These are phyloP conservation scores for Pleurotus tuoliensis DNA, from an alignment of 768 basidiomycete species.

Conservation along the genomic window DNA sequence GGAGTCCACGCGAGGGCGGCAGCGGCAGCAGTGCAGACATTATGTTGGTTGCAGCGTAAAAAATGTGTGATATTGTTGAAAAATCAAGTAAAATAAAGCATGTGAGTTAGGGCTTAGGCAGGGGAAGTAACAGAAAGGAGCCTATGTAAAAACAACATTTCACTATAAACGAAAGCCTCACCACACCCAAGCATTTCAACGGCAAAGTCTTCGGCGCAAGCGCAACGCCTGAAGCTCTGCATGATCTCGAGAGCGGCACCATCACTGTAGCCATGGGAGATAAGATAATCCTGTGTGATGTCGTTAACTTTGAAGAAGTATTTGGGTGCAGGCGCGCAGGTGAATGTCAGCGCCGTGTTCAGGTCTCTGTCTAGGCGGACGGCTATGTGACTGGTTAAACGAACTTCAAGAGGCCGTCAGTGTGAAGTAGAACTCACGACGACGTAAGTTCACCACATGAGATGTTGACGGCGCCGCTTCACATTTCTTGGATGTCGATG, in stretches of 20 bases:
- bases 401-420: too few relatives aligned
- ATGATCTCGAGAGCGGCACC: neutral
- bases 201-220: neutral
- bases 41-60: neutral
- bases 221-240: neutral
- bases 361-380: neutral
- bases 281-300: neutral
- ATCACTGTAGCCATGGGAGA: neutral
- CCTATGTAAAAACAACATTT: neutral
- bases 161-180: neutral
- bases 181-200: neutral
- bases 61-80: neutral
- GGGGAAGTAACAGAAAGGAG: neutral
- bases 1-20: neutral
- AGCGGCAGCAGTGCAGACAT: neutral
- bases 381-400: too few relatives aligned
- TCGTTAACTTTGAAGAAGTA: neutral
- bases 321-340: neutral
- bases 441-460: too few relatives aligned
- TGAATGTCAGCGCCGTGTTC: neutral
- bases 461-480: too few relatives aligned
- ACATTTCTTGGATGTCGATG: too few relatives aligned
- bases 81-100: neutral
- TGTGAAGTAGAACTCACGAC: too few relatives aligned
- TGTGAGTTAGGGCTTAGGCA: neutral